A percentile compares a stretch with the other conserved stretches of the same genome.
Conservation (phyloP, 768 basidiomycete genomes). For the Mycena rosella region DNA sequence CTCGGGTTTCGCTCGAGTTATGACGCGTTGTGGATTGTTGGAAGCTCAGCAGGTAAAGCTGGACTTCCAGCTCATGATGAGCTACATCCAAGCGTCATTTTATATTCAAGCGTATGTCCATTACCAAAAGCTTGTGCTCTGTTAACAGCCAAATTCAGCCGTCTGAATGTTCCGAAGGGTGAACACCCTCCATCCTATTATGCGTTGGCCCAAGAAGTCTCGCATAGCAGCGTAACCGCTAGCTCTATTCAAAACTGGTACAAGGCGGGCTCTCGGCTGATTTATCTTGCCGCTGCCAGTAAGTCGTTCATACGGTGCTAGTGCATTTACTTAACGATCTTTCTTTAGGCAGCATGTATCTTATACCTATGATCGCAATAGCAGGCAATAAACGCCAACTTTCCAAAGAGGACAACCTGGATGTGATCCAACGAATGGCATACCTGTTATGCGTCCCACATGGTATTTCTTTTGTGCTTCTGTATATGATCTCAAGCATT, state of each 20-base stretch:
- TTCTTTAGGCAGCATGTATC: conserved; percentile 3
- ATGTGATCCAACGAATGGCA: neutral
- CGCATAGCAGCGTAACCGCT: neutral
- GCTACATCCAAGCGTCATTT: neutral
- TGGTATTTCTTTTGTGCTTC: neutral
- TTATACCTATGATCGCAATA: neutral
- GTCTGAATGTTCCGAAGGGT: neutral
- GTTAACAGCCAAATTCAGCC: neutral
- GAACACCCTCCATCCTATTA: neutral
- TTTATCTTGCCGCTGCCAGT: neutral
- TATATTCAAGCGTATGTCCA: neutral
- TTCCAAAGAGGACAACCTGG: neutral
- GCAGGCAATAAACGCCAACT: neutral
- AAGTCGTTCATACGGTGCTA: neutral
- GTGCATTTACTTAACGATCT: neutral
- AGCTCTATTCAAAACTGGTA: neutral
- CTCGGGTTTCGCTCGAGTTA: neutral
- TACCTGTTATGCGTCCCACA: conserved; percentile 4
- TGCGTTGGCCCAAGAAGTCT: neutral
- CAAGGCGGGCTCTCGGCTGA: neutral
- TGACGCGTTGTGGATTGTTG: neutral
- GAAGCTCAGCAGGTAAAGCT: neutral
- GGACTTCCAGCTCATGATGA: conserved; percentile 1
- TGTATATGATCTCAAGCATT: too few relatives aligned
- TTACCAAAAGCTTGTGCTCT: neutral